Evolutionary conservation across 306 rosid species (phyloP).

Genomic region (Mimosa bimucronata): DNA sequence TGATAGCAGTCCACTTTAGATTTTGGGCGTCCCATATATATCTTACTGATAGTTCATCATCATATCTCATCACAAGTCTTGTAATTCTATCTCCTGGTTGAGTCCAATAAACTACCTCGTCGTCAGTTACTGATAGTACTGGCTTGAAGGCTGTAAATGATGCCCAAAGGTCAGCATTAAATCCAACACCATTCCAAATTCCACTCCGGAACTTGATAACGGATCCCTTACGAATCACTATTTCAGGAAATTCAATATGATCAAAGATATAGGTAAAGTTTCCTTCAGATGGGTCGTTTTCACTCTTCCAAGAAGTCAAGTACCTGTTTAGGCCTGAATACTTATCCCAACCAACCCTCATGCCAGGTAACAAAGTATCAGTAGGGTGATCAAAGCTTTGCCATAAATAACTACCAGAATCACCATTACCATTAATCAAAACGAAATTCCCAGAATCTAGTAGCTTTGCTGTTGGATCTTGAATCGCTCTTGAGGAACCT

Average conservation of each 20-base stretch:
- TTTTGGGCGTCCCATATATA: background rate
- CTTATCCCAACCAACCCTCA: background rate
- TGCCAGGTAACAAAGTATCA: background rate
- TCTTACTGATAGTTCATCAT: background rate
- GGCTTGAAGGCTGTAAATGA: background rate
- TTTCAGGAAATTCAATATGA: background rate
- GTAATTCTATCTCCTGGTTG: background rate
- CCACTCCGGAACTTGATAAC: background rate
- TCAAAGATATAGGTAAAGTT: background rate
- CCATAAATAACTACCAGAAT: background rate
- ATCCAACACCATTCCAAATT: background rate
- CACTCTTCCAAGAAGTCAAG: slow-evolving; percentile 1
- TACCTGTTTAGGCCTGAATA: slow-evolving; percentile 7
- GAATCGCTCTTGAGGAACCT: slow-evolving; percentile 9
- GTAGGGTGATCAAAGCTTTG: background rate
- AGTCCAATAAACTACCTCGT: background rate
- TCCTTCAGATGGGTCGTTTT: background rate
- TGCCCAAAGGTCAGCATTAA: background rate
- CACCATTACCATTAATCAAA: background rate
- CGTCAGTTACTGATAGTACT: background rate
- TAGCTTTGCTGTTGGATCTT: background rate
- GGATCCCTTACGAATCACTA: background rate
- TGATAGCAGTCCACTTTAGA: background rate
- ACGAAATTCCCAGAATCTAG: background rate
- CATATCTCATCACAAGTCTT: background rate